Evolutionary conservation across 73 alveolate genomes (phyloP).

Genomic region (Symbiodinium natans): DNA sequence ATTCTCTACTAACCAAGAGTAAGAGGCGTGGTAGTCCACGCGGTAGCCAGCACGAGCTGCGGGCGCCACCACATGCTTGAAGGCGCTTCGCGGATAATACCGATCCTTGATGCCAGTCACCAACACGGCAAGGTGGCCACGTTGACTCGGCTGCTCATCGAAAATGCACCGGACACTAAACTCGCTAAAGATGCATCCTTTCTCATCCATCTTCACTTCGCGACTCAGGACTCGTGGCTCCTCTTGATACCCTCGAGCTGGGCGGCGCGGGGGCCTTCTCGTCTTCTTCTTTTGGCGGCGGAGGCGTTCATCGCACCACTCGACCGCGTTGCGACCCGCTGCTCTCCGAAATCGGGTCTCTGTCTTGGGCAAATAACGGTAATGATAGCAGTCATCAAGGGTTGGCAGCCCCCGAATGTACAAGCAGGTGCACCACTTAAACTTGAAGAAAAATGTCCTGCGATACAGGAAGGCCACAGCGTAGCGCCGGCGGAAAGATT

Average conservation of each 20-base stretch:
- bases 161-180: not conserved
- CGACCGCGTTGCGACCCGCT: not conserved
- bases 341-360: not conserved
- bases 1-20: too few relatives aligned
- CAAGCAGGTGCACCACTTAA: too few relatives aligned
- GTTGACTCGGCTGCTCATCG: not conserved
- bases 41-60: conserved; percentile 8
- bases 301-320: not conserved
- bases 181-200: not conserved
- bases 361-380: not conserved
- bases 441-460: too few relatives aligned
- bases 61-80: conserved; percentile 29
- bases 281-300: not conserved
- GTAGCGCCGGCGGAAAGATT: too few relatives aligned
- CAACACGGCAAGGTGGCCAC: not conserved
- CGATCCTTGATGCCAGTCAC: conserved; percentile 28
- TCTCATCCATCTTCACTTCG: not conserved
- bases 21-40: not conserved
- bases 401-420: too few relatives aligned
- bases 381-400: not conserved
- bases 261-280: not conserved
- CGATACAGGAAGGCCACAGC: too few relatives aligned
- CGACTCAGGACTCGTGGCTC: not conserved
- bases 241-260: not conserved
- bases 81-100: conserved; percentile 24